Conservation (phyloP, 1,284 basidiomycete genomes). For the Polyporus tsugae region DNA sequence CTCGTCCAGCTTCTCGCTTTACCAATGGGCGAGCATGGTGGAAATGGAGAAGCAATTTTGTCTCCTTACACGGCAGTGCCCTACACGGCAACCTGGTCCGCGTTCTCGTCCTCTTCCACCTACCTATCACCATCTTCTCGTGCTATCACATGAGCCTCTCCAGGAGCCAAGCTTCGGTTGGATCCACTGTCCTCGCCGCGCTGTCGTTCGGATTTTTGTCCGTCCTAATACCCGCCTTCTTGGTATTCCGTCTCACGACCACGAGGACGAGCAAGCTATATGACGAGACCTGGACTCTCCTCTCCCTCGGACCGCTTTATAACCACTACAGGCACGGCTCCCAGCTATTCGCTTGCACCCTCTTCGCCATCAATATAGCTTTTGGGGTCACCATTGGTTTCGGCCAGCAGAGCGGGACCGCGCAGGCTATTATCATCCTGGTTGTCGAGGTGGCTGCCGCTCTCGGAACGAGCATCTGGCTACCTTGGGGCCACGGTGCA, state of each 20-base stretch:
- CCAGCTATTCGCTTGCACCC: constrained; percentile 86
- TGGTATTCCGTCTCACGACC: constrained; percentile 79
- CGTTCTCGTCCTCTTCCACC: constrained; percentile 90
- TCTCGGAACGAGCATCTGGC: constrained; percentile 89
- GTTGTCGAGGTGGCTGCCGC: constrained; percentile 86
- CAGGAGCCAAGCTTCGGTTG: constrained; percentile 55
- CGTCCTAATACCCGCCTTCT: constrained; percentile 76
- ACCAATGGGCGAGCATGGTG: constrained; percentile 54
- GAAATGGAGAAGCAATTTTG: constrained; percentile 65
- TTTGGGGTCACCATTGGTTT: constrained; percentile 89
- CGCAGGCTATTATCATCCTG: constrained; percentile 90
- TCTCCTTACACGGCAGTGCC: constrained; percentile 80
- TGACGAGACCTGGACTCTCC: constrained; percentile 90
- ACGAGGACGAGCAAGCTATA: constrained; percentile 92
- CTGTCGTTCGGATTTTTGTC: constrained; percentile 84
- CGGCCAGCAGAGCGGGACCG: constrained; percentile 88
- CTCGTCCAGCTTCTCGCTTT: constrained; percentile 40
- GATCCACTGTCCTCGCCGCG: constrained; percentile 74
- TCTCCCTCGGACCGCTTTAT: constrained; percentile 94
- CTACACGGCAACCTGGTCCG: constrained; percentile 92
- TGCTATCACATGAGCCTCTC: constrained; percentile 84
- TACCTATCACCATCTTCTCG: constrained; percentile 93
- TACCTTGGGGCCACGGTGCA: constrained; percentile 96
- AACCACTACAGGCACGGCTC: constrained; percentile 94
- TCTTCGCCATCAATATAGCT: constrained; percentile 84